These are phyloP conservation scores for Thielaviopsis musarum DNA, from an alignment of 2,329 filamentous ascomycete species.

Conservation along the genomic window DNA sequence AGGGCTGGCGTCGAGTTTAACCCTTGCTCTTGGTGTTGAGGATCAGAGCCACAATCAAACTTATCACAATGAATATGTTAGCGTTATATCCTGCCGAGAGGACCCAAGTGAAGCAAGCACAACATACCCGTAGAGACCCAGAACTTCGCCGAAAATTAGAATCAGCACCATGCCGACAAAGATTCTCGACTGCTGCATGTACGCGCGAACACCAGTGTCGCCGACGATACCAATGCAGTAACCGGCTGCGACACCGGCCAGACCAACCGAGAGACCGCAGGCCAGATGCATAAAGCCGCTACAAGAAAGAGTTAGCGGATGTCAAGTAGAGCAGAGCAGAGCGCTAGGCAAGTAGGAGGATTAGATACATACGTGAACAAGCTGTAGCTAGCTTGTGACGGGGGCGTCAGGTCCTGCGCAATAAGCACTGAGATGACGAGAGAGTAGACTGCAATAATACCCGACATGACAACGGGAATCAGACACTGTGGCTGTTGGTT, in stretches of 20 bases:
- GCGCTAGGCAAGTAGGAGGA: neutral
- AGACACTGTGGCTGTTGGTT: constrained; percentile 40
- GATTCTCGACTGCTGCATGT: constrained; percentile 89
- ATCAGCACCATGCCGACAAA: constrained; percentile 99
- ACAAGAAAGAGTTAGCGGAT: constrained; percentile 6
- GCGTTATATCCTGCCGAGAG: neutral
- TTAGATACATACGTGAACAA: constrained; percentile 53
- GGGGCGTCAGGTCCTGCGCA: constrained; percentile 69
- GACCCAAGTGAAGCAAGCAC: neutral
- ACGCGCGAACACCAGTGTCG: constrained; percentile 82
- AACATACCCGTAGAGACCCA: constrained; percentile 86
- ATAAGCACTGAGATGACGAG: constrained; percentile 95
- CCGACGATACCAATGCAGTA: constrained; percentile 95
- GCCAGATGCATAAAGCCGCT: constrained; percentile 89
- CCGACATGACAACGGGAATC: constrained; percentile 91
- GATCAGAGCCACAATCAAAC: constrained; percentile 82
- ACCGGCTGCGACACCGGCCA: constrained; percentile 83
- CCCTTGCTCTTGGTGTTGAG: constrained; percentile 73
- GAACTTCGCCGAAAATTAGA: constrained; percentile 92
- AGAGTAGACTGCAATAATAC: constrained; percentile 96
- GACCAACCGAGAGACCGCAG: constrained; percentile 75
- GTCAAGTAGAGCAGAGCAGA: neutral
- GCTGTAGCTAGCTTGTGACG: constrained; percentile 50
- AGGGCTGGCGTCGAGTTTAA: constrained; percentile 18
- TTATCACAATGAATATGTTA: constrained; percentile 20